A percentile compares a stretch with the other conserved stretches of the same genome.
Conservation (phyloP, 2,329 filamentous ascomycete species). For the Tothia fuscella region DNA sequence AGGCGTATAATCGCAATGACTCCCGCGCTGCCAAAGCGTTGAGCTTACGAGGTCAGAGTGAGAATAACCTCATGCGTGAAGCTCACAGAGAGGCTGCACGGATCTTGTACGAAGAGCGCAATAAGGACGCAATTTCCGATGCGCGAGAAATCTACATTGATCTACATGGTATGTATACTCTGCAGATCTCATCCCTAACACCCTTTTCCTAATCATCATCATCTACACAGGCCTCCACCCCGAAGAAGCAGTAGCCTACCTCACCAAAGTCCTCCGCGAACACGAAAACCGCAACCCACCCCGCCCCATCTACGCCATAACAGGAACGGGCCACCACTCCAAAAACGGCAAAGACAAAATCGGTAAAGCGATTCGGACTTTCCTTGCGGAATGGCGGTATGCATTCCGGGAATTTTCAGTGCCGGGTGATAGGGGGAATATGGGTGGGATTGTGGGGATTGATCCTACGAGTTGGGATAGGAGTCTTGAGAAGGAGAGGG, state of each 20-base stretch:
- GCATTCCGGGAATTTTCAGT: constrained; percentile 94
- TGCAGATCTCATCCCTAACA: background rate
- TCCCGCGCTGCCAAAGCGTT: constrained; percentile 90
- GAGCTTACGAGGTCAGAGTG: constrained; percentile 84
- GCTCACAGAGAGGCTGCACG: constrained; percentile 88
- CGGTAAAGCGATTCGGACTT: constrained; percentile 80
- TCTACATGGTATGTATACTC: constrained; percentile 51
- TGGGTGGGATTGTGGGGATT: constrained; percentile 53
- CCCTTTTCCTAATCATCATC: constrained; percentile 2
- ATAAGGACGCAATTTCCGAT: constrained; percentile 49
- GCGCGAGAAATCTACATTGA: constrained; percentile 79
- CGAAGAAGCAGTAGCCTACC: constrained; percentile 89
- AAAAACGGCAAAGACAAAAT: constrained; percentile 99
- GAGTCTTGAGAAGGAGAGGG: constrained; percentile 24
- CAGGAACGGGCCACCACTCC: constrained; percentile 90
- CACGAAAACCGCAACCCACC: constrained; percentile 50
- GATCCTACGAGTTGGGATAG: constrained; percentile 49
- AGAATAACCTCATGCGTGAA: constrained; percentile 95
- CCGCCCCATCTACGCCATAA: constrained; percentile 84
- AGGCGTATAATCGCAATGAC: constrained; percentile 98
- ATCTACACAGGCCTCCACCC: constrained; percentile 61
- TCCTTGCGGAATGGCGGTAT: constrained; percentile 92
- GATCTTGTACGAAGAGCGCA: constrained; percentile 86
- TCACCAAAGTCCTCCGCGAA: constrained; percentile 76
- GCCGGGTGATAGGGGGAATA: constrained; percentile 82